These are phyloP conservation scores for Phytopythium mirpurense DNA, from an alignment of 352 stramenopile species.

Conservation along the genomic window DNA sequence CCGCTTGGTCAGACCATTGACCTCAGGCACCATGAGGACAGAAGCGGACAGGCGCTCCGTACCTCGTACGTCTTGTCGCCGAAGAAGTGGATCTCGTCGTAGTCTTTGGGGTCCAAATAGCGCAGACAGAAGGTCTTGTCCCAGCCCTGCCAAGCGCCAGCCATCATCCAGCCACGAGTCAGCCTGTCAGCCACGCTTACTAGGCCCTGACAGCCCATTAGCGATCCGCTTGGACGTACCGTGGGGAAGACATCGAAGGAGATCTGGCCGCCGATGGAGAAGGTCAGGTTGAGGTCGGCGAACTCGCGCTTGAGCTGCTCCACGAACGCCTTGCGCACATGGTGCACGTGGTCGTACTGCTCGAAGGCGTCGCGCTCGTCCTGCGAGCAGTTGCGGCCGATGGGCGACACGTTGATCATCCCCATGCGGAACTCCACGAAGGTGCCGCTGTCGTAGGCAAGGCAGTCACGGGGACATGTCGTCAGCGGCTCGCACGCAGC, in stretches of 20 bases:
- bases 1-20: too few species aligned
- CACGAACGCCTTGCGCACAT: conserved; percentile 95
- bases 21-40: too few species aligned
- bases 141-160: conserved; percentile 78
- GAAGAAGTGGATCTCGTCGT: conserved; percentile 99
- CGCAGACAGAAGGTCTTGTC: conserved; percentile 99
- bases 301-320: conserved; percentile 94
- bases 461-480: neutral
- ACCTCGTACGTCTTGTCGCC: conserved; percentile 98
- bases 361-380: conserved; percentile 98
- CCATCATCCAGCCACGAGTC: neutral
- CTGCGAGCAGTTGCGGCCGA: conserved; percentile 97
- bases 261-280: conserved; percentile 98
- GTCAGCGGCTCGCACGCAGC: neutral
- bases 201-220: too few species aligned
- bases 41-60: neutral
- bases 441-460: conserved; percentile 73
- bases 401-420: conserved; percentile 99
- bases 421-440: conserved; percentile 99
- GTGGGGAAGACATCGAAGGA: conserved; percentile 98
- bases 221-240: conserved; percentile 12
- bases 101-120: conserved; percentile 91
- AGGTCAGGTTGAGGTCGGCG: conserved; percentile 94
- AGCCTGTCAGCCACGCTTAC: neutral
- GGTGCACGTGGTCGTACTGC: conserved; percentile 93